Evolutionary conservation across 495 filamentous ascomycete species (phyloP).

Genomic region (Lasiosphaeria hispida): DNA sequence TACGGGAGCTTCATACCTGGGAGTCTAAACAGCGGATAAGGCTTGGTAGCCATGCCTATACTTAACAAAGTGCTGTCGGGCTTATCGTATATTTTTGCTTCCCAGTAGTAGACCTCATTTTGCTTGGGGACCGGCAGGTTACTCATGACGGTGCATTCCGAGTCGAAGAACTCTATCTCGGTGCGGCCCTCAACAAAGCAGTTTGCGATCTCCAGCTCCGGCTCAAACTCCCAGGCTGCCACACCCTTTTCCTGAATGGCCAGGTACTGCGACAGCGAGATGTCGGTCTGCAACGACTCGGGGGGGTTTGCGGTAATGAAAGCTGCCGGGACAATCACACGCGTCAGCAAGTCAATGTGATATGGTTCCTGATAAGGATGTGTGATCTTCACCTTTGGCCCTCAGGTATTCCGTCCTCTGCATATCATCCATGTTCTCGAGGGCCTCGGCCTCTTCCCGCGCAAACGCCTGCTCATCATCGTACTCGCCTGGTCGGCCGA

Average conservation of each 20-base stretch:
- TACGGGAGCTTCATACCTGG: slow-evolving; percentile 58
- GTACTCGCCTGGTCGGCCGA: slow-evolving; percentile 92
- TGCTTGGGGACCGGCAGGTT: slow-evolving; percentile 97
- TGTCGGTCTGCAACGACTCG: slow-evolving; percentile 93
- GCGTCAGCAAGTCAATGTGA: slow-evolving; percentile 15
- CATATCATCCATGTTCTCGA: slow-evolving; percentile 95
- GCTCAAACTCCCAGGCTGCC: slow-evolving; percentile 98
- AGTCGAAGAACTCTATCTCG: slow-evolving; percentile 98
- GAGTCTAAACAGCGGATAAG: slow-evolving; percentile 90
- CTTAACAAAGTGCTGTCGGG: slow-evolving; percentile 80
- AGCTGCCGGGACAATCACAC: slow-evolving; percentile 48
- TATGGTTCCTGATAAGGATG: too few species aligned
- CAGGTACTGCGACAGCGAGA: slow-evolving; percentile 93
- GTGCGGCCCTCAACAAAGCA: slow-evolving; percentile 96
- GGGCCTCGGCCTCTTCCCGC: slow-evolving; percentile 88
- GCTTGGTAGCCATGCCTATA: slow-evolving; percentile 92
- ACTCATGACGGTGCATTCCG: slow-evolving; percentile 94
- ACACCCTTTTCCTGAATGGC: slow-evolving; percentile 99
- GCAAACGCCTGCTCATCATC: slow-evolving; percentile 94
- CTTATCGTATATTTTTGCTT: slow-evolving; percentile 97
- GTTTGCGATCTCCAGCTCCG: slow-evolving; percentile 96
- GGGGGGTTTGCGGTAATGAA: slow-evolving; percentile 94
- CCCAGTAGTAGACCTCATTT: slow-evolving; percentile 99
- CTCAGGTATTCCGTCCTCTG: slow-evolving; percentile 84
- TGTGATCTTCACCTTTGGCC: slow-evolving; percentile 73